These are phyloP conservation scores for Lablab purpureus DNA, from an alignment of 306 rosid species.

Conservation along the genomic window DNA sequence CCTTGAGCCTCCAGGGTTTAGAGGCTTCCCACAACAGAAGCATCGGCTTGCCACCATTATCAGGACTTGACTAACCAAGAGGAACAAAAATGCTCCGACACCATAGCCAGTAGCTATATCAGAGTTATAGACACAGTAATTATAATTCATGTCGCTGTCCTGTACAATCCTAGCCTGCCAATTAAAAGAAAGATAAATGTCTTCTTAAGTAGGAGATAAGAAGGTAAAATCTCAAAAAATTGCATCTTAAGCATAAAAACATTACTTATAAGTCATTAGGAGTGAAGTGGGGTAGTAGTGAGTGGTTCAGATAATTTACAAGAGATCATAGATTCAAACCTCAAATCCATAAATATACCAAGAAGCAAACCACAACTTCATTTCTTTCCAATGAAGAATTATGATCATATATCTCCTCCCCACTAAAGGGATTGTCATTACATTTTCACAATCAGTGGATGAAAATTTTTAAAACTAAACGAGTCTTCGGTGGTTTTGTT, in stretches of 20 bases:
- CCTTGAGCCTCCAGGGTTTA: constrained; percentile 90
- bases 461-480: constrained; percentile 8
- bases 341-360: background rate
- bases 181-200: background rate
- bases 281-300: background rate
- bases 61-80: constrained; percentile 73
- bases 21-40: constrained; percentile 95
- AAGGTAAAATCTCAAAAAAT: constrained; percentile 5
- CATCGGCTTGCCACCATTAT: constrained; percentile 95
- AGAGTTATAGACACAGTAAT: constrained; percentile 76
- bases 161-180: constrained; percentile 67
- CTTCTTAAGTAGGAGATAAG: background rate
- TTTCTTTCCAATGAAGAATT: constrained; percentile 9
- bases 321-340: constrained; percentile 11
- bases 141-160: constrained; percentile 57
- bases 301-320: background rate
- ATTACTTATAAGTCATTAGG: background rate
- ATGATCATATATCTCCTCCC: constrained; percentile 11
- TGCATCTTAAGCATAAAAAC: background rate
- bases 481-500: background rate
- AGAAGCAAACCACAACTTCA: background rate
- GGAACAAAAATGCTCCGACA: constrained; percentile 93
- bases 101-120: constrained; percentile 92
- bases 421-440: background rate
- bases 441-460: constrained; percentile 14